A percentile compares a stretch with the other conserved stretches of the same genome.
Evolutionary conservation across 2,329 filamentous ascomycete genomes (phyloP).

Genomic region (Lasiodiplodia gonubiensis): DNA sequence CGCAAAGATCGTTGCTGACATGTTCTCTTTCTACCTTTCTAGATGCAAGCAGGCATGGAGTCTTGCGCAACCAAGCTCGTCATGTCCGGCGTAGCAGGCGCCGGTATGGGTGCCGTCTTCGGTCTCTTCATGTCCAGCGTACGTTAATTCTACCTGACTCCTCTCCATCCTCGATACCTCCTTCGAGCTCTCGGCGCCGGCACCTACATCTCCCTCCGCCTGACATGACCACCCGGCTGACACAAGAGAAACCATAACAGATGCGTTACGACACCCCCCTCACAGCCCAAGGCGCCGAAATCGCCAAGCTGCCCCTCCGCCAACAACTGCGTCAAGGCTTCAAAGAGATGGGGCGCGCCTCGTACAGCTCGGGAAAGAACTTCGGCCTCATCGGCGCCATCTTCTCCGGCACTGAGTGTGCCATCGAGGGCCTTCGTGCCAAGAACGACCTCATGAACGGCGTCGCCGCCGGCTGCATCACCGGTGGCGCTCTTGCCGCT

Average conservation of each 20-base stretch:
- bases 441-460: slow-evolving; percentile 95
- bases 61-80: slow-evolving; percentile 88
- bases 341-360: slow-evolving; percentile 90
- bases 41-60: slow-evolving; percentile 89
- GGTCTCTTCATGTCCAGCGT: slow-evolving; percentile 98
- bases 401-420: slow-evolving; percentile 93
- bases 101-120: slow-evolving; percentile 90
- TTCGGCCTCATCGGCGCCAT: slow-evolving; percentile 93
- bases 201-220: background rate
- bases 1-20: slow-evolving; percentile 7
- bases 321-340: slow-evolving; percentile 86
- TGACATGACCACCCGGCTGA: background rate
- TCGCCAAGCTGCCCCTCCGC: slow-evolving; percentile 73
- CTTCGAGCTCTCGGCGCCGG: background rate
- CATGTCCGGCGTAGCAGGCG: slow-evolving; percentile 91
- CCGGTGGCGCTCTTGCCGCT: slow-evolving; percentile 84
- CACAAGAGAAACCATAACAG: slow-evolving; percentile 51
- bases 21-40: background rate
- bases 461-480: slow-evolving; percentile 85
- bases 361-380: slow-evolving; percentile 83
- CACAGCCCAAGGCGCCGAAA: slow-evolving; percentile 57
- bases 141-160: slow-evolving; percentile 49
- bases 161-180: background rate
- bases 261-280: slow-evolving; percentile 98
- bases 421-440: slow-evolving; percentile 87